Evolutionary conservation across 2,329 filamentous ascomycete species (phyloP).

Genomic region (Fusarium sp.): DNA sequence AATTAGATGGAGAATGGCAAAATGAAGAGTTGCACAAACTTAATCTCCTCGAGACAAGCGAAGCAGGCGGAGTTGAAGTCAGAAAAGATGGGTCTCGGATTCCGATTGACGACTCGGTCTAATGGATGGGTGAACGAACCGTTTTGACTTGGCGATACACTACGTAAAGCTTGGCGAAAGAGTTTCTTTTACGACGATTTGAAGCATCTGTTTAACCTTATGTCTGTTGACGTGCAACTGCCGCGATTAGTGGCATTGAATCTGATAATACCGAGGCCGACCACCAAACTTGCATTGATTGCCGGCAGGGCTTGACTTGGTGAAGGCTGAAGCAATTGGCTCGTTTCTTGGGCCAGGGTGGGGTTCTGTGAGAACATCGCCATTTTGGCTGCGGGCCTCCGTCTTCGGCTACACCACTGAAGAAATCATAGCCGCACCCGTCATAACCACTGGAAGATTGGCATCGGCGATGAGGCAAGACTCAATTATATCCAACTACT

Average conservation of each 20-base stretch:
- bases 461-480: fast-evolving
- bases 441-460: background rate
- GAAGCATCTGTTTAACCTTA: background rate
- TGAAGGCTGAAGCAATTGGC: background rate
- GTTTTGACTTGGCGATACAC: slow-evolving; percentile 8
- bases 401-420: background rate
- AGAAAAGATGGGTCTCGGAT: background rate
- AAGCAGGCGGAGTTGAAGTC: background rate
- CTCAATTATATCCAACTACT: no score
- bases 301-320: background rate
- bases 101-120: slow-evolving; percentile 20
- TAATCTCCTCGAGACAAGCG: slow-evolving; percentile 2
- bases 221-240: background rate
- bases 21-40: background rate
- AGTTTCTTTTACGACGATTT: slow-evolving; percentile 1
- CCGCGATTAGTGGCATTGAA: background rate
- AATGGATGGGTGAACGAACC: background rate
- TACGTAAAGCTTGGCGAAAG: slow-evolving; percentile 18
- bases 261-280: background rate
- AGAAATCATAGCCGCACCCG: background rate
- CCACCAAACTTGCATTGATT: background rate
- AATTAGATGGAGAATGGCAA: slow-evolving; percentile 16
- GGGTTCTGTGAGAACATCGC: background rate
- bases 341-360: no score
- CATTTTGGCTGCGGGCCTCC: background rate